phyloP scores from a whole-genome alignment of 1,284 basidiomycete species.

The Puccinia horiana region DNA sequence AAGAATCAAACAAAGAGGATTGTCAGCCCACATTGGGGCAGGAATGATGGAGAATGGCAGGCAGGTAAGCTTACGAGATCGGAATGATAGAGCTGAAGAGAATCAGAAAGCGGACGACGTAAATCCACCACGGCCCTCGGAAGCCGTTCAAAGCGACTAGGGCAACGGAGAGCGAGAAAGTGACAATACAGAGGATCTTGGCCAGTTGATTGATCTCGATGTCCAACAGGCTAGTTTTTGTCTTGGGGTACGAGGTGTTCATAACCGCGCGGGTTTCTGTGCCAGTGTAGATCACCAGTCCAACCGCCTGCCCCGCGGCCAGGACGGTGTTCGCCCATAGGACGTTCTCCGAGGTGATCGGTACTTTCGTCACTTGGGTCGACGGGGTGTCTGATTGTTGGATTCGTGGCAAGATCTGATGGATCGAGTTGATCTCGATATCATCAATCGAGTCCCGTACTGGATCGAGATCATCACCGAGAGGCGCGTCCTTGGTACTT shows the following conservation, averaged over 20 bases:
- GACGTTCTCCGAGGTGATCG: slow-evolving; percentile 87
- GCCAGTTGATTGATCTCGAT: slow-evolving; percentile 92
- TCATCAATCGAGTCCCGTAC: slow-evolving; percentile 49
- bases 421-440: slow-evolving; percentile 43
- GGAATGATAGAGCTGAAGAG: slow-evolving; percentile 98
- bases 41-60: background rate
- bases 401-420: slow-evolving; percentile 1
- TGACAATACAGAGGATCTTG: slow-evolving; percentile 94
- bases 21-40: background rate
- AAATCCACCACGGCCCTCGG: slow-evolving; percentile 91
- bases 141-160: slow-evolving; percentile 96
- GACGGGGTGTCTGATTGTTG: background rate
- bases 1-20: background rate
- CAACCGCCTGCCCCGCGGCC: slow-evolving; percentile 88
- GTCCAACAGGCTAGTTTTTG: slow-evolving; percentile 89
- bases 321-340: slow-evolving; percentile 98
- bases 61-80: slow-evolving; percentile 71
- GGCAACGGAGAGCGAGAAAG: slow-evolving; percentile 83
- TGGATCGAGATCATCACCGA: slow-evolving; percentile 39
- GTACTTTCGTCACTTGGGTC: slow-evolving; percentile 63
- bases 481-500: slow-evolving; percentile 47
- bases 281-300: slow-evolving; percentile 91
- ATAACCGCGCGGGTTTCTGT: slow-evolving; percentile 95
- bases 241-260: slow-evolving; percentile 96
- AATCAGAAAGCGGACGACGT: slow-evolving; percentile 94